Percentiles rank a stretch among this genome's conserved stretches.
phyloP scores from a whole-genome alignment of 2,329 filamentous ascomycete species.

The Aspergillus sp. region DNA sequence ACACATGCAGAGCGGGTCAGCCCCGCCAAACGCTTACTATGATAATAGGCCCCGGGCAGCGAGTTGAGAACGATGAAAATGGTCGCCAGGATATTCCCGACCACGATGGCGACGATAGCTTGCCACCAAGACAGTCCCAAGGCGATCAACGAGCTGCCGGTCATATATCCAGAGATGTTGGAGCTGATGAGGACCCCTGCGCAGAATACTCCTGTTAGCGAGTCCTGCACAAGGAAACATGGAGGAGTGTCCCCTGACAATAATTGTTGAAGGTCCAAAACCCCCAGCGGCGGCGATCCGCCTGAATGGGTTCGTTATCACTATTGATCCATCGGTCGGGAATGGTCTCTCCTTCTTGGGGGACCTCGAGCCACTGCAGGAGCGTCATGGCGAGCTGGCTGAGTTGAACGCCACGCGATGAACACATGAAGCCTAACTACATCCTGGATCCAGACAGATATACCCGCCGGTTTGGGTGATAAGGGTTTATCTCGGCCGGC shows the following conservation, averaged over 20 bases:
- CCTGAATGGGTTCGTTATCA: conserved; percentile 53
- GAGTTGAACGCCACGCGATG: background rate
- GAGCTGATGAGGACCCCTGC: conserved; percentile 52
- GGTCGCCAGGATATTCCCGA: conserved; percentile 42
- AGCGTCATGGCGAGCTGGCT: background rate
- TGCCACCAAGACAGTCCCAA: conserved; percentile 38
- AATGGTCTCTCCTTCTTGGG: background rate
- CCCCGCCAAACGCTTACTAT: conserved; percentile 23
- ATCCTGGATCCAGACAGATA: no score
- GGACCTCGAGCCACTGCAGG: background rate
- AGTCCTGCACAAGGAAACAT: background rate
- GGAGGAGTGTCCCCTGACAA: conserved; percentile 30
- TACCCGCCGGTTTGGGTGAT: no score
- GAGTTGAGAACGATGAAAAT: conserved; percentile 47
- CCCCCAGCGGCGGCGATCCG: conserved; percentile 47
- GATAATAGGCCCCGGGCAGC: conserved; percentile 46
- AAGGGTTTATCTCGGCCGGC: no score
- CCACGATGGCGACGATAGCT: conserved; percentile 29
- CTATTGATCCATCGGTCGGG: conserved; percentile 43
- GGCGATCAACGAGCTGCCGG: conserved; percentile 37
- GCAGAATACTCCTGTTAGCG: background rate
- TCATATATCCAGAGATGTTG: conserved; percentile 37
- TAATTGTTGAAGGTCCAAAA: conserved; percentile 49
- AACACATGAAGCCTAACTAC: no score
- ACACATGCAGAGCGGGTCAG: background rate